Conservation (phyloP, 1,139 yeast genomes). For the Taphrina confusa region DNA sequence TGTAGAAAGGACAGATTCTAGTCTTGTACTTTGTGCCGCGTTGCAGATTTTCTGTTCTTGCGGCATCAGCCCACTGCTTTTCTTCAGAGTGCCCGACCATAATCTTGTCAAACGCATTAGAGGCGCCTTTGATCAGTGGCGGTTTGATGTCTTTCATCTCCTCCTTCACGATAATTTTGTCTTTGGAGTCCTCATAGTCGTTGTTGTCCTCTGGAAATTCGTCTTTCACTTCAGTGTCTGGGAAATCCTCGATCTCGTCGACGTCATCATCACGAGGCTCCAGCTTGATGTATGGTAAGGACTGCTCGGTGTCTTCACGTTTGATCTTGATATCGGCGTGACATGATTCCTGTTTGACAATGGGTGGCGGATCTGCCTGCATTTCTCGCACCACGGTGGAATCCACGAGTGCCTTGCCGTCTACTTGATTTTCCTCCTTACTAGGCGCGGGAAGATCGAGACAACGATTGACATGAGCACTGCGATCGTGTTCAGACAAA, state of each 20-base stretch:
- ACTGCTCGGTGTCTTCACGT: neutral
- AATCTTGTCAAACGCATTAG: slow-evolving; percentile 20
- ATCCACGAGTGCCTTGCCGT: slow-evolving; percentile 20
- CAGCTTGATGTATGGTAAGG: slow-evolving; percentile 8
- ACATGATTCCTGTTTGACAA: slow-evolving; percentile 1
- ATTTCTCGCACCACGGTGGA: slow-evolving; percentile 22
- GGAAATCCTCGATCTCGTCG: neutral
- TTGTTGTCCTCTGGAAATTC: neutral
- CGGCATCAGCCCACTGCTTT: slow-evolving; percentile 35
- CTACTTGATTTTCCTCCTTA: slow-evolving; percentile 22
- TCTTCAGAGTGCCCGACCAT: slow-evolving; percentile 32
- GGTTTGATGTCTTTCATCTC: slow-evolving; percentile 14
- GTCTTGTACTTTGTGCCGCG: slow-evolving; percentile 35
- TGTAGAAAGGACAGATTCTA: slow-evolving; percentile 47
- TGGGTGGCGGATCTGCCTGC: neutral
- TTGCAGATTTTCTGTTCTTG: slow-evolving; percentile 14
- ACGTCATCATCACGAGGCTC: slow-evolving; percentile 15
- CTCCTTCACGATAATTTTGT: neutral
- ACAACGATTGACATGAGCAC: slow-evolving; percentile 33
- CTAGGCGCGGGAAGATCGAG: slow-evolving; percentile 26
- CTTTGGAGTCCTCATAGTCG: neutral
- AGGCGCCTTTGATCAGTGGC: slow-evolving; percentile 8
- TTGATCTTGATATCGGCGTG: slow-evolving; percentile 16
- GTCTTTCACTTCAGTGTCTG: slow-evolving; percentile 2
- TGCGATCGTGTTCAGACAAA: slow-evolving; percentile 30